Evolutionary conservation across 345 rosid species (phyloP), one percentile per base, ranked within the genome.

Genomic region (Zanthoxylum bungeanum): DNA sequence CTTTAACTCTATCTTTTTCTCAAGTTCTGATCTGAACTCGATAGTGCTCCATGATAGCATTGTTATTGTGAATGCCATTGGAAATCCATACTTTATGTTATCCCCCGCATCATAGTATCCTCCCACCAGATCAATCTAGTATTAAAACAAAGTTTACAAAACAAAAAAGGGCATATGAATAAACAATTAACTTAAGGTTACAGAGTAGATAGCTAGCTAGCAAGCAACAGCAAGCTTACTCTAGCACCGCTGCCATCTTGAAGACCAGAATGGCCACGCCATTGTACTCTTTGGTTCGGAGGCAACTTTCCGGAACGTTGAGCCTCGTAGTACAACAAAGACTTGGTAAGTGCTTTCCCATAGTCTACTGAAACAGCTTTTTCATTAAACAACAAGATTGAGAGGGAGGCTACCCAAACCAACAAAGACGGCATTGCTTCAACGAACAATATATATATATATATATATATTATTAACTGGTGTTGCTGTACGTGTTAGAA

Each of bases 51-150:
- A 89, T 39, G 95, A 79, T 42, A 91, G 78, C 86, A 88, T 73
- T 0, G 93, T 88, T 0, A 85, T 79, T 0, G 93, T 86, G 82
- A 85, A 92, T 33, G 97, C 96, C 86, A 89, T 70, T 0, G 97
- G 90, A 55, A 92, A 84, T 22, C 92, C 93, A 64, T 88, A 89
- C 76, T 91, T 91, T 65, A 91, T 75, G 68, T 91, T 86, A 71
- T 91, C 97, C 33, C 93, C 91, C 4, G 93, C 86, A 64, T 91
- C 93, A 19, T 86, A 88, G 74, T 88, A 89, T n/a, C 96, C 96
- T 71, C 96, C 96, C 1, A 80, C 79, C 0, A 92, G 82, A 75
- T 86, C 85, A 59, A 86, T 46, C 89, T 89, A 46, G 58, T 70
- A 12, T 19, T 24, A 0, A 9, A 21, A 1, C n/a, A n/a, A n/a